Conservation (phyloP, 2,329 filamentous ascomycete genomes). For the Knufia petricola region DNA sequence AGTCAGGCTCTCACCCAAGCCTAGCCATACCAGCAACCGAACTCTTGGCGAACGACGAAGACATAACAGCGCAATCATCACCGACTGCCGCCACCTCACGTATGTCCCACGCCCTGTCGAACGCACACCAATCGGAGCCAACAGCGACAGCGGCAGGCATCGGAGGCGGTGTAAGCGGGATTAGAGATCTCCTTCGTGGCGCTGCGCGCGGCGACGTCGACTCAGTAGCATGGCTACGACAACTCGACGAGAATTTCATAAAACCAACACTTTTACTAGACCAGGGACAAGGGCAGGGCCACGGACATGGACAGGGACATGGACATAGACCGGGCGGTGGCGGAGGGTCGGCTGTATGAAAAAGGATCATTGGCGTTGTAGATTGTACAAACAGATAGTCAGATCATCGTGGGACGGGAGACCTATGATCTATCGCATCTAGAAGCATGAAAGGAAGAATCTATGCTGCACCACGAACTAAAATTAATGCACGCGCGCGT, state of each 20-base stretch:
- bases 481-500: too few species aligned
- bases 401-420: too few species aligned
- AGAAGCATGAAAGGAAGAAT: background rate
- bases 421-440: background rate
- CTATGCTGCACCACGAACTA: too few species aligned
- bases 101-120: conserved; percentile 19
- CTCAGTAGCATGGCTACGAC: conserved; percentile 78
- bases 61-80: conserved; percentile 4
- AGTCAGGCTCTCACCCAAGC: conserved; percentile 26
- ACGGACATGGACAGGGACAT: background rate
- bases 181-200: conserved; percentile 68
- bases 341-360: background rate
- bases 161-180: conserved; percentile 38
- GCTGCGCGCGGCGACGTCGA: conserved; percentile 56
- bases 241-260: conserved; percentile 91
- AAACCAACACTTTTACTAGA: conserved; percentile 85
- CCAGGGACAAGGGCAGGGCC: conserved; percentile 34
- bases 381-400: too few species aligned
- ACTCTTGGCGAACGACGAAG: conserved; percentile 15
- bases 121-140: conserved; percentile 8
- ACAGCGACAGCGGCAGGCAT: conserved; percentile 24
- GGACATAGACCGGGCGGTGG: conserved; percentile 1
- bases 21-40: conserved; percentile 17
- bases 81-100: background rate
- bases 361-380: background rate